Evolutionary conservation across 306 rosid species (phyloP).

Genomic region (Begonia peltatifolia): DNA sequence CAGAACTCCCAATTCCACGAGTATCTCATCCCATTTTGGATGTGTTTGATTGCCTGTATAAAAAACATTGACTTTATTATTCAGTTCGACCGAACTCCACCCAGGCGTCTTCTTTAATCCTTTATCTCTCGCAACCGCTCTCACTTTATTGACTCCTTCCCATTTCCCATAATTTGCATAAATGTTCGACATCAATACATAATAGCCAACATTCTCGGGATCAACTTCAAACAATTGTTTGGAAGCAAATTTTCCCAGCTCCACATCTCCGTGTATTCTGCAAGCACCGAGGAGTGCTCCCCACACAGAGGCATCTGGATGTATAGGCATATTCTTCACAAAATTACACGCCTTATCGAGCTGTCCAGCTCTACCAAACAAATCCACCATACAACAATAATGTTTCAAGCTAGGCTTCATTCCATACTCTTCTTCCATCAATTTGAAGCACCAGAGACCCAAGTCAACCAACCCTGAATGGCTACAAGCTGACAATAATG

Average conservation of each 20-base stretch:
- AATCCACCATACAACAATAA: conserved; percentile 39
- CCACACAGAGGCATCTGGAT: conserved; percentile 39
- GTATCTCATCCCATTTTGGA: conserved; percentile 28
- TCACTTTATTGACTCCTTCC: conserved; percentile 35
- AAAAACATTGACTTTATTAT: conserved; percentile 37
- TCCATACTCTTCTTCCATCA: conserved; percentile 28
- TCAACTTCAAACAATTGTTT: conserved; percentile 33
- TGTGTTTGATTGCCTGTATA: conserved; percentile 33
- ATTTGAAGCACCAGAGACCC: conserved; percentile 22
- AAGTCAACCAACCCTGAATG: conserved; percentile 35
- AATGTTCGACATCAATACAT: conserved; percentile 32
- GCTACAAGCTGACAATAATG: conserved; percentile 36
- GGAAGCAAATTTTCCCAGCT: conserved; percentile 28
- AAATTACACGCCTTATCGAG: conserved; percentile 25
- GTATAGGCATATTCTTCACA: conserved; percentile 26
- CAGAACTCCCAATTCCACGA: conserved; percentile 19
- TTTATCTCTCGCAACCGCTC: conserved; percentile 28
- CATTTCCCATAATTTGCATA: conserved; percentile 29
- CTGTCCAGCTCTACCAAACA: conserved; percentile 40
- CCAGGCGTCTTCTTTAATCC: conserved; percentile 36
- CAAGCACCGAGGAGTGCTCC: conserved; percentile 51
- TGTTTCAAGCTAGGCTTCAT: conserved; percentile 29
- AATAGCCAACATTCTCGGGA: conserved; percentile 30
- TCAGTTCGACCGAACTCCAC: conserved; percentile 41
- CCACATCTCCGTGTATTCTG: conserved; percentile 34